Evolutionary conservation across 2,329 filamentous ascomycete species (phyloP).

Genomic region (Colletotrichum sidae): DNA sequence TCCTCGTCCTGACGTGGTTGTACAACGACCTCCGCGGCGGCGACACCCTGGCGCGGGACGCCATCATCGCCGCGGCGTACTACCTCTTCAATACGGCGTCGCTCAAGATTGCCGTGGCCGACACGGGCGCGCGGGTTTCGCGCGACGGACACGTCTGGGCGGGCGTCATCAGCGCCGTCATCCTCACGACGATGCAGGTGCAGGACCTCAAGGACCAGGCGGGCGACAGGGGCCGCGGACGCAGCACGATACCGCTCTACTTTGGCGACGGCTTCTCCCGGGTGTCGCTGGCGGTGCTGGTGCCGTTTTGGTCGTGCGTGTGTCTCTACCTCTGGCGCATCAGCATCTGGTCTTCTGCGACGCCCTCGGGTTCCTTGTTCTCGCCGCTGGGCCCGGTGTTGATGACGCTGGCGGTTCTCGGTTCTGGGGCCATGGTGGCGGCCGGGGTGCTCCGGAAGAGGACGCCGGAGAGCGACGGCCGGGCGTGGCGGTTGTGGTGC

Average conservation of each 20-base stretch:
- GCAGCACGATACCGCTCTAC: constrained; percentile 43
- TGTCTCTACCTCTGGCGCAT: constrained; percentile 29
- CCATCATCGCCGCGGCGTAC: constrained; percentile 43
- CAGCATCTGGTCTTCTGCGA: not conserved
- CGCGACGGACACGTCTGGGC: constrained; percentile 40
- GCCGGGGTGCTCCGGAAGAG: constrained; percentile 22
- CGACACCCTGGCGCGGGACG: constrained; percentile 42
- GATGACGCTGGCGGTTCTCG: constrained; percentile 4
- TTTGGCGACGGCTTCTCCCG: constrained; percentile 40
- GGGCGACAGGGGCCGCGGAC: constrained; percentile 43
- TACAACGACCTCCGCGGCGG: constrained; percentile 47
- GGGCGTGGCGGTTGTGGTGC: constrained; percentile 34
- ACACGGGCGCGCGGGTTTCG: constrained; percentile 8
- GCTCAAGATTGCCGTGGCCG: constrained; percentile 37
- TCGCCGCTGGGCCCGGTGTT: not conserved
- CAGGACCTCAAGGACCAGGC: constrained; percentile 44
- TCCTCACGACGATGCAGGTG: constrained; percentile 45
- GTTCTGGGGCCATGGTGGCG: constrained; percentile 26
- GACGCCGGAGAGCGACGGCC: constrained; percentile 30
- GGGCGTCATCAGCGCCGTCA: constrained; percentile 39
- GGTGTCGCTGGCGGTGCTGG: constrained; percentile 21
- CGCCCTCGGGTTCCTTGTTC: not conserved
- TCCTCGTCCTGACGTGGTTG: constrained; percentile 44
- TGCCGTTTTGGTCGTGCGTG: constrained; percentile 24
- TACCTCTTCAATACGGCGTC: constrained; percentile 46